Percentiles rank a stretch among this genome's conserved stretches.
phyloP scores from a whole-genome alignment of 192 early-diverging fungal genomes.

The Paraglomus occultum region DNA sequence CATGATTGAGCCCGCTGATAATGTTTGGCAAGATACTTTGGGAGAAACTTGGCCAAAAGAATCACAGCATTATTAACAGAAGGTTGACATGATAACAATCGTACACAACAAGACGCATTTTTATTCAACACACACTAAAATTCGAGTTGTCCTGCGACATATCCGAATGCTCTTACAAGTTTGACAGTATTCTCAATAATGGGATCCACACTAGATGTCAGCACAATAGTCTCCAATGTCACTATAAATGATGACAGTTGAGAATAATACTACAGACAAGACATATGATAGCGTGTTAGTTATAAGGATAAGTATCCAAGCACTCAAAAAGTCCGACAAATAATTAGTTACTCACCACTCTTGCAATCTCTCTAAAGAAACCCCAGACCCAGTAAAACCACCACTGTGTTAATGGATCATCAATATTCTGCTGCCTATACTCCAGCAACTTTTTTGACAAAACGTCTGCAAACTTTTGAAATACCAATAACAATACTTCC shows the following conservation, averaged over 20 bases:
- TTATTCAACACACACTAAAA: too few species aligned
- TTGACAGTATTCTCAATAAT: conserved; percentile 38
- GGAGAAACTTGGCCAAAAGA: too few species aligned
- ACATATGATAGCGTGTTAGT: not conserved
- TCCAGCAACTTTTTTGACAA: conserved; percentile 42
- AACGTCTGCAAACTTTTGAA: conserved; percentile 62
- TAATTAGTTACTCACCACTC: conserved; percentile 54
- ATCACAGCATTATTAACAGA: too few species aligned
- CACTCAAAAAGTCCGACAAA: conserved; percentile 16
- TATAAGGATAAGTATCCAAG: not conserved
- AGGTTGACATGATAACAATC: too few species aligned
- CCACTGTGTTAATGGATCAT: conserved; percentile 34
- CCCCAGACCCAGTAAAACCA: conserved; percentile 65
- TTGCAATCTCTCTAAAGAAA: conserved; percentile 57
- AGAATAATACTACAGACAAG: conserved; percentile 49
- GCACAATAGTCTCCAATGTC: conserved; percentile 60
- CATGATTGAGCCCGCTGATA: too few species aligned
- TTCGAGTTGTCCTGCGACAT: not conserved
- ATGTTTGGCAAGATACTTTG: too few species aligned
- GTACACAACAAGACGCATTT: too few species aligned
- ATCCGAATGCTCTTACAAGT: conserved; percentile 30
- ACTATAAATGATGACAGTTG: conserved; percentile 53
- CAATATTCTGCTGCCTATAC: conserved; percentile 23
- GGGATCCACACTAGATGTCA: conserved; percentile 46
- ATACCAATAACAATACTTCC: conserved; percentile 72